These are phyloP conservation scores for Microthyrium microscopicum DNA, from an alignment of 2,329 filamentous ascomycete genomes.

Conservation along the genomic window DNA sequence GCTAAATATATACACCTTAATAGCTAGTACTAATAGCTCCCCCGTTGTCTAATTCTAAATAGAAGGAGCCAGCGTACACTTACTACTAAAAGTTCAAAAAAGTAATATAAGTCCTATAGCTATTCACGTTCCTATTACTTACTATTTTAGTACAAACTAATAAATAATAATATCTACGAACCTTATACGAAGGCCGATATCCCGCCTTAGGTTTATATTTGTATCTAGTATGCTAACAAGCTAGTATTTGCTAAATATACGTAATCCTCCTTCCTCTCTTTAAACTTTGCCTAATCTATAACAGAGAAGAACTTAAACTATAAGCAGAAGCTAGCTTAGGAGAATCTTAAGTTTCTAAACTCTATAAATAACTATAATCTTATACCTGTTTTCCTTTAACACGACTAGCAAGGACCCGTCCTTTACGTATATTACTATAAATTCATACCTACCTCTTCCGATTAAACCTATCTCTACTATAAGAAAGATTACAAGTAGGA, in stretches of 20 bases:
- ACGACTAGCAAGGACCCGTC: slow-evolving; percentile 4
- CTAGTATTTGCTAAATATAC: slow-evolving; percentile 6
- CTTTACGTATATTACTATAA: slow-evolving; percentile 1
- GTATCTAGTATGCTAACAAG: slow-evolving; percentile 5
- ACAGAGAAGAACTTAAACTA: slow-evolving; percentile 4
- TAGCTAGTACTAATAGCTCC: slow-evolving; percentile 1
- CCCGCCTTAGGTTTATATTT: slow-evolving; percentile 1
- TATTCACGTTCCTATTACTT: slow-evolving; percentile 1
- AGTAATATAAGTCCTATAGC: slow-evolving; percentile 1
- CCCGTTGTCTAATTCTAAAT: slow-evolving; percentile 1
- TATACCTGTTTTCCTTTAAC: slow-evolving; percentile 2
- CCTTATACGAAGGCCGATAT: slow-evolving; percentile 3
- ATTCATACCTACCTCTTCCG: slow-evolving; percentile 4
- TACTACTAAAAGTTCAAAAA: slow-evolving; percentile 3
- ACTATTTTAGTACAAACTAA: slow-evolving; percentile 3
- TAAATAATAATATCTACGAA: slow-evolving; percentile 1
- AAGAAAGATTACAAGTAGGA: slow-evolving; percentile 4
- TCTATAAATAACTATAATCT: slow-evolving; percentile 1
- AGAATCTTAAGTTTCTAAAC: slow-evolving; percentile 4
- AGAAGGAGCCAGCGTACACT: slow-evolving; percentile 3
- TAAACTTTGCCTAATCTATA: background rate
- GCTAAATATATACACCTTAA: background rate
- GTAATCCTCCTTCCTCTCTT: slow-evolving; percentile 5
- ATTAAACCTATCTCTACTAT: slow-evolving; percentile 4
- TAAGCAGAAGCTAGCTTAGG: slow-evolving; percentile 4